Evolutionary conservation across 345 rosid genomes (phyloP), one percentile per base, ranked within the genome.

Genomic region (Syzygium aromaticum): DNA sequence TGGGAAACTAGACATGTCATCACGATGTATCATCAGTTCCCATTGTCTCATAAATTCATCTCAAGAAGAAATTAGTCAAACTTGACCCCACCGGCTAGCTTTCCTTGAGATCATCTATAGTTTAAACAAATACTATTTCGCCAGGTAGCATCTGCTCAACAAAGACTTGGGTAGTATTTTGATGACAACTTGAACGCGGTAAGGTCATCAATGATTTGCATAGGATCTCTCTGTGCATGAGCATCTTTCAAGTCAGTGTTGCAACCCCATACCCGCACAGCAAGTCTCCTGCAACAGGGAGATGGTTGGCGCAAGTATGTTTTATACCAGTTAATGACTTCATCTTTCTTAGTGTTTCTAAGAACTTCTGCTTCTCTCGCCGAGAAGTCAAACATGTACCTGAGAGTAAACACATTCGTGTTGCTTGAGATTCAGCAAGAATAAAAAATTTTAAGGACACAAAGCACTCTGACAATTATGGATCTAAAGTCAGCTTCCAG

Each of bases 201-300:
- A 56, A 90, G 85, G 86, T 98, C 96, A 54, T 90, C 40, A 30
- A 98, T 94, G 86, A 87, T 85, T 87, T 91, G 91, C 84, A 84
- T 91, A 11, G 92, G 77, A 85, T 90, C 90, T 63, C 77, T 28
- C 30, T 87, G 89, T n/a, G 54, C 88, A 86, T 91, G 90, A 28
- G 87, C 87, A 77, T 93, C 98, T 77, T 94, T 92, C 86, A 89
- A 27, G 89, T 91, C 88, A 0, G 94, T 86, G 88, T 98, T 93
- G 95, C 99, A 96, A 88, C 99, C 99, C 99, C 99, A 98, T 19
- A 98, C 94, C 82, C 96, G 93, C 85, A 98, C 91, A 12, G 92
- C 94, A 87, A 98, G 94, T 90, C 98, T 94, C 90, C 99, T 92
- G 30, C 96, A 93, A 85, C 94, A 92, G 0, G 95, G 94, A 14